These are phyloP conservation scores for Eucalyptus globulus DNA, from an alignment of 345 rosid species.

Conservation along the genomic window DNA sequence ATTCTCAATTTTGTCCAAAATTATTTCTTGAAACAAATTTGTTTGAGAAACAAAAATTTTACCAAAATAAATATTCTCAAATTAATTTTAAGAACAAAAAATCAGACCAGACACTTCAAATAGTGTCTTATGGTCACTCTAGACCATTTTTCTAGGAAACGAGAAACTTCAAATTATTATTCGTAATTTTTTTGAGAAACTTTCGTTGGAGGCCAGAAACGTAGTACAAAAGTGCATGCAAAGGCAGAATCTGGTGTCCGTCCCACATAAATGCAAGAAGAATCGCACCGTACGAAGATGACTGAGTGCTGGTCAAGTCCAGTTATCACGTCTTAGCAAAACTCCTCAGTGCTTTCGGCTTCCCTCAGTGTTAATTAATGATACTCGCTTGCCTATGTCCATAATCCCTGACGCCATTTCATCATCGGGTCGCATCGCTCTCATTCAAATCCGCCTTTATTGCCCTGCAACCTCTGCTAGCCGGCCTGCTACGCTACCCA, in stretches of 20 bases:
- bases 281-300: background rate
- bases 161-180: too few relatives aligned
- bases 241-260: background rate
- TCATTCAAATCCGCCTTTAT: background rate
- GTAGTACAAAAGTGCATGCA: background rate
- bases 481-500: background rate
- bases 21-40: rapidly evolving
- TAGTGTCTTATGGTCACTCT: too few relatives aligned
- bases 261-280: background rate
- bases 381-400: background rate
- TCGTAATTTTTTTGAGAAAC: too few relatives aligned
- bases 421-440: background rate
- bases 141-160: too few relatives aligned
- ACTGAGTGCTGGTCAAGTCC: background rate
- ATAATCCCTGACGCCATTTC: background rate
- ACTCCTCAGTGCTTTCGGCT: background rate
- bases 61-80: rapidly evolving
- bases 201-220: background rate
- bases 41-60: too few relatives aligned
- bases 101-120: rapidly evolving
- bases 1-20: too few relatives aligned
- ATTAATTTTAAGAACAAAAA: too few relatives aligned
- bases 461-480: background rate
- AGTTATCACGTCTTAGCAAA: background rate
- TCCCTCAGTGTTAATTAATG: background rate